Percentiles rank a stretch among this genome's conserved stretches.
Evolutionary conservation across 1,284 basidiomycete genomes (phyloP).

Genomic region (Boletellus sp.): DNA sequence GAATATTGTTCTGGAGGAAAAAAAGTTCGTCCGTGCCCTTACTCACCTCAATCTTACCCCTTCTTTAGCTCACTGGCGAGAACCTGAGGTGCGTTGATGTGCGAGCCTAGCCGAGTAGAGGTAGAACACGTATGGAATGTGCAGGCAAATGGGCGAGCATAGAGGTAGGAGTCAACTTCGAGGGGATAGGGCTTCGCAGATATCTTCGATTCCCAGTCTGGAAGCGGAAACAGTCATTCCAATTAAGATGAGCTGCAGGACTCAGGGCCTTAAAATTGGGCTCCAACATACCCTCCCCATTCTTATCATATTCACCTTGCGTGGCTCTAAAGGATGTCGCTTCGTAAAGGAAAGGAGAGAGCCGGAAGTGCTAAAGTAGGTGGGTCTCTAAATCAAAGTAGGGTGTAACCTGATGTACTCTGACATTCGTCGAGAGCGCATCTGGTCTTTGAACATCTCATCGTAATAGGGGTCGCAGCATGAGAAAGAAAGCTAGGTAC

Average conservation of each 20-base stretch:
- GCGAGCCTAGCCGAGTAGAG: constrained; percentile 49
- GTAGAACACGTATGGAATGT: constrained; percentile 67
- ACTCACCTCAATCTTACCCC: constrained; percentile 55
- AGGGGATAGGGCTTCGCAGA: constrained; percentile 49
- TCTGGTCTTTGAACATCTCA: too few relatives aligned
- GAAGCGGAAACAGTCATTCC: constrained; percentile 16
- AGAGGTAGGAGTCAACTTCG: constrained; percentile 57
- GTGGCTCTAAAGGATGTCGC: too few relatives aligned
- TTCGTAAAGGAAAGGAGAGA: too few relatives aligned
- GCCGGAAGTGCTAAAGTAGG: too few relatives aligned
- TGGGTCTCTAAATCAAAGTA: too few relatives aligned
- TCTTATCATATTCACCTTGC: too few relatives aligned
- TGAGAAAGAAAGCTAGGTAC: too few relatives aligned
- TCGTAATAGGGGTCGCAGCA: too few relatives aligned
- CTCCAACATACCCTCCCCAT: too few relatives aligned
- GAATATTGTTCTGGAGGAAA: constrained; percentile 28
- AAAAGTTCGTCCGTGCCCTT: constrained; percentile 40
- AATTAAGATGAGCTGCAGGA: background rate
- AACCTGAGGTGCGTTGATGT: constrained; percentile 38
- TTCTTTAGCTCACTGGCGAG: constrained; percentile 56
- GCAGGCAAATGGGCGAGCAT: constrained; percentile 60
- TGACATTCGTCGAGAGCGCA: too few relatives aligned
- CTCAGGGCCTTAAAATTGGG: too few relatives aligned
- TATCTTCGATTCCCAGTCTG: constrained; percentile 33
- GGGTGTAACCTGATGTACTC: too few relatives aligned